phyloP scores from a whole-genome alignment of 2,329 filamentous ascomycete species.

The Claviceps sp. region DNA sequence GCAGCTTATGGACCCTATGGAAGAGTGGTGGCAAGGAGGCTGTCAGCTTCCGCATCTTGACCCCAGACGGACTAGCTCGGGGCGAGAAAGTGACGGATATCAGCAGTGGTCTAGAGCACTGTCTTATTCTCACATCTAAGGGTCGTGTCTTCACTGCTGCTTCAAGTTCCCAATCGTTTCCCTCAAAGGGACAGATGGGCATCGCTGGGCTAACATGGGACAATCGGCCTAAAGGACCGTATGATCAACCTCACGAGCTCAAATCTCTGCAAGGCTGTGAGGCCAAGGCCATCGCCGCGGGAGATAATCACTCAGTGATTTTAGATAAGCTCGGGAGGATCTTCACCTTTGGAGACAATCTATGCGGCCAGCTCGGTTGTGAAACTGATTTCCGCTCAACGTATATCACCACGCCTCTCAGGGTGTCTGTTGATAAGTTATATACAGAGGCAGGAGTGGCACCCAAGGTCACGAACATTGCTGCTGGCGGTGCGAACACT shows the following conservation, averaged over 20 bases:
- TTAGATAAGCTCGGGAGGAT: constrained; percentile 63
- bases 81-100: constrained; percentile 65
- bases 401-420: constrained; percentile 54
- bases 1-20: constrained; percentile 62
- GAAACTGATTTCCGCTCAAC: constrained; percentile 49
- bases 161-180: constrained; percentile 64
- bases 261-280: constrained; percentile 55
- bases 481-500: constrained; percentile 74
- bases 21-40: constrained; percentile 17
- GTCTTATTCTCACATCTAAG: constrained; percentile 67
- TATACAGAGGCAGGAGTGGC: constrained; percentile 53
- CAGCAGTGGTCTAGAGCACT: constrained; percentile 71
- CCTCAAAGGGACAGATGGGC: constrained; percentile 74
- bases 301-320: constrained; percentile 75
- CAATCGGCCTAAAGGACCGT: constrained; percentile 62
- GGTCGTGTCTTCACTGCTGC: constrained; percentile 86
- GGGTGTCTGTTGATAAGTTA: constrained; percentile 56
- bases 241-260: constrained; percentile 74
- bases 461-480: constrained; percentile 60
- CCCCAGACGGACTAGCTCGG: constrained; percentile 49
- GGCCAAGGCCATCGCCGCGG: constrained; percentile 63
- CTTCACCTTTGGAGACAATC: constrained; percentile 86
- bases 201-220: constrained; percentile 71
- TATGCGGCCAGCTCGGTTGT: constrained; percentile 80
- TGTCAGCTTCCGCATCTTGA: constrained; percentile 61